Evolutionary conservation across 2,329 filamentous ascomycete species (phyloP), one percentile per base, ranked within the genome.

Genomic region (Cercospora citrullina): DNA sequence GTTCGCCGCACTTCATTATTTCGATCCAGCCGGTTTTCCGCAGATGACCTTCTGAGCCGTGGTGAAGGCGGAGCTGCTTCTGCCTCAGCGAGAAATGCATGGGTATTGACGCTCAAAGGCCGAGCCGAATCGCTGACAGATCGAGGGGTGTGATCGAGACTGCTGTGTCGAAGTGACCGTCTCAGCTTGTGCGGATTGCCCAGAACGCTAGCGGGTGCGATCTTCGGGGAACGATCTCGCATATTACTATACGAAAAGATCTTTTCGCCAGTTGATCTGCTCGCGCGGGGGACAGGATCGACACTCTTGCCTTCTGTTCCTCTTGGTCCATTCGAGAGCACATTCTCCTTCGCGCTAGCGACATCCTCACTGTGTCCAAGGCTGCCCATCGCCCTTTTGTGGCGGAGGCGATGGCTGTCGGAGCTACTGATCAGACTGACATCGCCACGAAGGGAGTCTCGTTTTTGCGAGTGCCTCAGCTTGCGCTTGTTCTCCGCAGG

Each of bases 371-470:
- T 57, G 55, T 64, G 63, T 39, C 66, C 65, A 14, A 68, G 60
- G 10, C 68, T 71, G 9, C 60, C 62, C 66, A 68, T 69, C 21
- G 60, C 67, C 18, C 70, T 69, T 62, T 71, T 72, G 57, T 72
- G 68, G 33, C 66, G 65, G 39, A 71, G 62, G 53, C 62, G 68
- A 26, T 68, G 68, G 53, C 66, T 69, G 45, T 69, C 71, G 7
- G 65, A 64, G 60, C 73, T 73, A 55, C 63, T 68, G 58, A 66
- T 65, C 51, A 70, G 62, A 60, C 72, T 73, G 48, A 65, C 60
- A 48, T 72, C 69, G n/a, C 65, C 72, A 21, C 75, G 73, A 42
- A 77, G 51, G 2, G 72, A 71, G 39, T 73, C 69, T 28, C 71
- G 67, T 62, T 74, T 75, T 14, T 66, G 66, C 14, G 72, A 68